Base-by-base conservation (phyloP, 768 basidiomycete genomes). In the Sarcomyxa edulis region DNA sequence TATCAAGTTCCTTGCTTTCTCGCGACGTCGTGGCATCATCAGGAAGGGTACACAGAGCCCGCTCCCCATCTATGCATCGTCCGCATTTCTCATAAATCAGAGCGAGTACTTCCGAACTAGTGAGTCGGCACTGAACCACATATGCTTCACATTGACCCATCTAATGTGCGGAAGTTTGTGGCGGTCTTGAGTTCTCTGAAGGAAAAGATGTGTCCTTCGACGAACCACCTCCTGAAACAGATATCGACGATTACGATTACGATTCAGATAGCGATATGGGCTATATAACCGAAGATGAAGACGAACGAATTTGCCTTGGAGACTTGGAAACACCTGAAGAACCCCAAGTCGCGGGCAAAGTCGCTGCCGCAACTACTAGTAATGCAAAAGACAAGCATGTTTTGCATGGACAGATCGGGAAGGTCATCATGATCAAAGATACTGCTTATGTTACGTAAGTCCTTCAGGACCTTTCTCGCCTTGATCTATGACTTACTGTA, bases 181-280 rank as follows among this genome's bases (percentile, higher is more conserved):
- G 33, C 6, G 20, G 14, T 19, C 14, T 26, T 4, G 16, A 20
- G 19, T 42, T 7, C 15, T 35, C 40, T 4, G 40, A 42, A 28
- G 26, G 23, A 11, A 35, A 29, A 21, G 7, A 35, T 5, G 23
- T n/a, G 10, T 22, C 32, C n/a, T 42, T 42, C n/a, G 33, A 42
- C 21, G 6, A 19, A 12, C 23, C 40, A 4, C 40, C 40, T 25
- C 16, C 11, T 5, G 6, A 22, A 7, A 9, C 18, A 10, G 28
- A 15, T n/a, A 31, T 42, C 18, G 24, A 35, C 2, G 9, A 22
- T n/a, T 42, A 42, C 19, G 33, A 23, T 7, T 38, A 42, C 25
- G 40, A 42, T 14, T 24, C 33, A 7, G 40, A 42, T 16, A 42
- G 40, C 32, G 40, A 42, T 16, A 32, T 42, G 11, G 40, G 34